phyloP scores from a whole-genome alignment of 148 eudicot species.

The Vaccinium vitisidaea region DNA sequence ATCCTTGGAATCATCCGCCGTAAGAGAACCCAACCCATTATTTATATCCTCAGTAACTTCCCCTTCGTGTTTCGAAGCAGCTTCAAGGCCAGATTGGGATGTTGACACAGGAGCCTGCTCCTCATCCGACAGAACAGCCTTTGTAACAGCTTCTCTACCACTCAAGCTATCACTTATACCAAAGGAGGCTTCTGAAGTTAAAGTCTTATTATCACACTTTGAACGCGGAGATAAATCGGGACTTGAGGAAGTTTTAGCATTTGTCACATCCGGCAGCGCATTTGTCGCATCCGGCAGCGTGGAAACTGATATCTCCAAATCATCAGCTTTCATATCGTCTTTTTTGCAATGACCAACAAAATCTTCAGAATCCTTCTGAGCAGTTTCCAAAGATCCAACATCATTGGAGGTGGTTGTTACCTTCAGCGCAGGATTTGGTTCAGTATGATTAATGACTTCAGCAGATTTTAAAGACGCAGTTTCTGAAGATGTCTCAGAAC shows the following conservation, averaged over 20 bases:
- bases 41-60: conserved; percentile 29
- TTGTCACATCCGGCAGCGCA: conserved; percentile 9
- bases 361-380: conserved; percentile 20
- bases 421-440: conserved; percentile 16
- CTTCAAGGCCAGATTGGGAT: conserved; percentile 27
- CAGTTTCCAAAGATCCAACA: conserved; percentile 20
- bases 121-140: conserved; percentile 27
- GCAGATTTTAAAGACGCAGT: conserved; percentile 15
- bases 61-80: conserved; percentile 28
- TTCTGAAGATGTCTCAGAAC: conserved; percentile 18
- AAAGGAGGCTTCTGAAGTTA: conserved; percentile 17
- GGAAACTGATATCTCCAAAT: conserved; percentile 22
- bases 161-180: conserved; percentile 22
- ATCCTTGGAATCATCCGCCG: conserved; percentile 42
- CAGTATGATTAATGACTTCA: conserved; percentile 21
- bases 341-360: not conserved
- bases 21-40: conserved; percentile 27
- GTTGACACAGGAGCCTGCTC: conserved; percentile 28
- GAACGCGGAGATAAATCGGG: conserved; percentile 22
- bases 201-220: conserved; percentile 22
- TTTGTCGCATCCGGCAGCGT: conserved; percentile 3
- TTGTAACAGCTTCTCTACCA: conserved; percentile 25
- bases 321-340: conserved; percentile 15
- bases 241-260: conserved; percentile 19
- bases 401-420: conserved; percentile 12